These are phyloP conservation scores for Sugiyamaella paludigena DNA, from an alignment of 1,139 yeast species.

Conservation along the genomic window DNA sequence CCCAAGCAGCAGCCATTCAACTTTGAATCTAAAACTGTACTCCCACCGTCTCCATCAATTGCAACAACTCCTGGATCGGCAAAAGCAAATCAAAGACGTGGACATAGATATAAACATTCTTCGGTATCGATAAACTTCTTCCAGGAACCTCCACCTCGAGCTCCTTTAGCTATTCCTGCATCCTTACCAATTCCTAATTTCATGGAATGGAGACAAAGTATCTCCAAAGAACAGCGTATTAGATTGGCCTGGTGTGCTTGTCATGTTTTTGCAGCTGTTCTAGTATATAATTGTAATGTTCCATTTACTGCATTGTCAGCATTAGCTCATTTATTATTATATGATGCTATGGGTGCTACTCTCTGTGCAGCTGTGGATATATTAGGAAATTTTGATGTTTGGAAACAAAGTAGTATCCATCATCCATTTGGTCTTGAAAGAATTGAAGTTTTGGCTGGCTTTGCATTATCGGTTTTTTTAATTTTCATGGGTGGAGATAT, in stretches of 20 bases:
- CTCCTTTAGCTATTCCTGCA: conserved; percentile 70
- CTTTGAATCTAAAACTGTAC: conserved; percentile 34
- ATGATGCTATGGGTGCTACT: conserved; percentile 79
- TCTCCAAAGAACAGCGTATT: conserved; percentile 52
- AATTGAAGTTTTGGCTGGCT: conserved; percentile 81
- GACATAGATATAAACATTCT: conserved; percentile 93
- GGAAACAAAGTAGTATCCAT: conserved; percentile 80
- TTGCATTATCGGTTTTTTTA: conserved; percentile 79
- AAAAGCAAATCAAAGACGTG: conserved; percentile 52
- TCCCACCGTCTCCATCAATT: conserved; percentile 21
- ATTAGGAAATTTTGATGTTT: conserved; percentile 85
- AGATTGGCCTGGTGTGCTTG: conserved; percentile 64
- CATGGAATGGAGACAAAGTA: conserved; percentile 57
- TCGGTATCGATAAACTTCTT: conserved; percentile 96
- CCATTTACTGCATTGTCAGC: conserved; percentile 68
- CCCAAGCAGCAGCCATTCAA: conserved; percentile 35
- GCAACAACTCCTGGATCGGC: conserved; percentile 18
- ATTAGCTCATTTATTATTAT: conserved; percentile 79
- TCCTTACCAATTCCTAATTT: conserved; percentile 77
- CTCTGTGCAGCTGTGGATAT: conserved; percentile 71
- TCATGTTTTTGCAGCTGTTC: conserved; percentile 56
- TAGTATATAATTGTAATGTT: conserved; percentile 54
- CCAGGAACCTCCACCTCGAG: conserved; percentile 81
- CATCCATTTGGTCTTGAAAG: conserved; percentile 92
- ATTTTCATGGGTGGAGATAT: conserved; percentile 90